Conservation (phyloP, 352 stramenopile genomes). For the Globisporangium camurandrum region DNA sequence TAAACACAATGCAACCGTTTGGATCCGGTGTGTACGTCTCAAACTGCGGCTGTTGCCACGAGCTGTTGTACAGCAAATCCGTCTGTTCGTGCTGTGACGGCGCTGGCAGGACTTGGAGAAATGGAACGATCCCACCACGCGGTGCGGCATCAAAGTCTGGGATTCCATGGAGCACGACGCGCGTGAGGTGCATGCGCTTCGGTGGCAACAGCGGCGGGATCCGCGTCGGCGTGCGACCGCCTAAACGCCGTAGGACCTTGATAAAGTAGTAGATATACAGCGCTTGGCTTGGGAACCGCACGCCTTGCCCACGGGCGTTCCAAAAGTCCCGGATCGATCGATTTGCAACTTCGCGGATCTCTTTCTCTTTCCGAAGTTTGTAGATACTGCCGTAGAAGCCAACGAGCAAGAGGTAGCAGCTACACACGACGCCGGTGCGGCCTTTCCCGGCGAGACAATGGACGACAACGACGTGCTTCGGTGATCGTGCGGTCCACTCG, state of each 20-base stretch:
- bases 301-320: conserved; percentile 66
- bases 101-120: conserved; percentile 56
- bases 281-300: conserved; percentile 75
- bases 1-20: conserved; percentile 43
- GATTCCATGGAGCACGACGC: conserved; percentile 62
- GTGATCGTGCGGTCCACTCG: conserved; percentile 49
- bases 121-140: conserved; percentile 47
- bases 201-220: conserved; percentile 46
- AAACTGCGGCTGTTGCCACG: conserved; percentile 57
- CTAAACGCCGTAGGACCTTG: conserved; percentile 48
- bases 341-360: conserved; percentile 60
- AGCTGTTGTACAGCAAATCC: conserved; percentile 61
- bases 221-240: conserved; percentile 28
- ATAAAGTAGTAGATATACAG: conserved; percentile 88
- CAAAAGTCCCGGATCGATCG: conserved; percentile 69
- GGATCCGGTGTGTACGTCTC: conserved; percentile 50
- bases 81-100: conserved; percentile 51
- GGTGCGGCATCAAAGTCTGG: conserved; percentile 67
- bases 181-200: conserved; percentile 50
- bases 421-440: conserved; percentile 74
- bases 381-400: conserved; percentile 70
- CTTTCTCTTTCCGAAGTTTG: conserved; percentile 51
- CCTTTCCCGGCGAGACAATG: conserved; percentile 78
- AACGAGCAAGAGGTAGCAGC: conserved; percentile 71
- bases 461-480: conserved; percentile 72